phyloP scores from a whole-genome alignment of 2,329 filamentous ascomycete species.

The Simplicillium sp. region DNA sequence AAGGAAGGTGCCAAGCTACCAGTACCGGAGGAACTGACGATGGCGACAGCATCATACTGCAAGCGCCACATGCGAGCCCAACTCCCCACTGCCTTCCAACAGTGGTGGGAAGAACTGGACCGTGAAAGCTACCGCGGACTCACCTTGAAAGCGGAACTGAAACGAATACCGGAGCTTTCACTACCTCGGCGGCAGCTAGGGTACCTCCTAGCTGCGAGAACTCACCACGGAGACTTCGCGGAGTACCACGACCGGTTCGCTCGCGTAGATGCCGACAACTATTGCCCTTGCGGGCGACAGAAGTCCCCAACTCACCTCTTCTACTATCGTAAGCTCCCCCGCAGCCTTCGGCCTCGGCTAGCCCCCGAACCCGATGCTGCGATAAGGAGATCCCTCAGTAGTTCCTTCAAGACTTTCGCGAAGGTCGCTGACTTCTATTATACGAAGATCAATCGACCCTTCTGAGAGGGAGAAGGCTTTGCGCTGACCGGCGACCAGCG shows the following conservation, averaged over 20 bases:
- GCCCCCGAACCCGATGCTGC: background rate
- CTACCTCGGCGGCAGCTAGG: conserved; percentile 1
- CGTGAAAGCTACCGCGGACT: conserved; percentile 1
- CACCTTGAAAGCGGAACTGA: background rate
- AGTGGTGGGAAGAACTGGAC: conserved; percentile 1
- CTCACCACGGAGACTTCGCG: conserved; percentile 7
- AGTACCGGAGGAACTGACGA: background rate
- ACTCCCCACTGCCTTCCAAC: background rate
- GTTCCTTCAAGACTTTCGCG: background rate
- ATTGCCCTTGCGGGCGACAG: conserved; percentile 2
- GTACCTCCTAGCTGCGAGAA: conserved; percentile 3
- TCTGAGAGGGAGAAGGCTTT: background rate
- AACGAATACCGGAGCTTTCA: background rate
- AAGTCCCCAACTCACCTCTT: conserved; percentile 4
- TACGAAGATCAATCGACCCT: conserved; percentile 1
- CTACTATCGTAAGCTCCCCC: conserved; percentile 4
- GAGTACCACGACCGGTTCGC: conserved; percentile 5
- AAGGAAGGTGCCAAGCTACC: conserved; percentile 3
- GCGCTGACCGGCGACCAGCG: background rate
- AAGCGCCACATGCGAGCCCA: background rate
- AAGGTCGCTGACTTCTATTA: conserved; percentile 1
- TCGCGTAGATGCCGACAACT: background rate
- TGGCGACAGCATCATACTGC: conserved; percentile 1
- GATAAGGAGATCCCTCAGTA: conserved; percentile 1
- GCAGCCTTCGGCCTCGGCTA: background rate